Percentiles rank a stretch among this genome's conserved stretches.
Conservation (phyloP, 2,329 filamentous ascomycete genomes). For the Catunica adiposa region DNA sequence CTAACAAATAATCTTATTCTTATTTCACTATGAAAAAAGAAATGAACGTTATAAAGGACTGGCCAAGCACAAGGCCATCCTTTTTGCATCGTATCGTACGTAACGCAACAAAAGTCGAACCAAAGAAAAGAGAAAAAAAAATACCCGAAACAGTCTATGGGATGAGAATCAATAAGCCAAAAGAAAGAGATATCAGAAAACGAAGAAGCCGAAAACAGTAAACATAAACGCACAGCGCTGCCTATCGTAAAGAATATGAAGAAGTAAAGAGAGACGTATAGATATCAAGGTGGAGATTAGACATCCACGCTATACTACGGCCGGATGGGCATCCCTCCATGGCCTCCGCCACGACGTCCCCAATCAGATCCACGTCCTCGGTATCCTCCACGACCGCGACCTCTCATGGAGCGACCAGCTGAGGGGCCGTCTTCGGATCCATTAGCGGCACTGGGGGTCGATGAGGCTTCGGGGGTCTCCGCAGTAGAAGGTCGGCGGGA, state of each 20-base stretch:
- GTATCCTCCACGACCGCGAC: constrained; percentile 9
- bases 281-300: neutral
- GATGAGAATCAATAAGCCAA: neutral
- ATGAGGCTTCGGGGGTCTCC: neutral
- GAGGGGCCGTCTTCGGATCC: too few species aligned
- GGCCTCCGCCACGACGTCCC: constrained; percentile 6
- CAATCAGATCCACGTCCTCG: constrained; percentile 10
- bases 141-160: neutral
- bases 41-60: too few species aligned
- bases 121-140: neutral
- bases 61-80: too few species aligned
- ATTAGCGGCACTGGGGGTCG: too few species aligned
- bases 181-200: neutral
- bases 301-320: neutral
- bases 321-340: too few species aligned
- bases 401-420: neutral
- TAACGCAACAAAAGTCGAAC: neutral
- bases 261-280: neutral
- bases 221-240: neutral
- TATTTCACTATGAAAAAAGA: too few species aligned
- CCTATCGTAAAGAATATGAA: neutral
- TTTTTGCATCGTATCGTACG: too few species aligned
- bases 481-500: neutral
- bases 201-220: neutral
- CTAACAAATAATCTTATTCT: too few species aligned